A percentile compares a stretch with the other conserved stretches of the same genome.
These are phyloP conservation scores for Lignosus rhinocerotis DNA, from an alignment of 1,284 basidiomycete genomes.

Conservation along the genomic window DNA sequence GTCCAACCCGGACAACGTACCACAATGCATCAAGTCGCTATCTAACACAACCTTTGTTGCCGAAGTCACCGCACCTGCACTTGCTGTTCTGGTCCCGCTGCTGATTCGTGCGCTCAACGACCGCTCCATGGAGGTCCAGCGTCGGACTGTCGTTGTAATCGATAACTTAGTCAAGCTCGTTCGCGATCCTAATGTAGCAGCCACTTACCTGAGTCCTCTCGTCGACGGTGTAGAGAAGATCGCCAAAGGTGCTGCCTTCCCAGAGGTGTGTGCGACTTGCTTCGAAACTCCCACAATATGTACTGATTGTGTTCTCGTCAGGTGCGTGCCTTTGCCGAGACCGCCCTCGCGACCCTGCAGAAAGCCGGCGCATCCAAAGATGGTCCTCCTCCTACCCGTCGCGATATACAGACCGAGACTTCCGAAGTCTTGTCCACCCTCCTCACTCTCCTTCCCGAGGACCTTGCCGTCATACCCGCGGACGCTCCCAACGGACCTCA, in stretches of 20 bases:
- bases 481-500: conserved; percentile 48
- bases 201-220: conserved; percentile 85
- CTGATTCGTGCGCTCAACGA: conserved; percentile 93
- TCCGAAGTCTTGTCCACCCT: conserved; percentile 57
- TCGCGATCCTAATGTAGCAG: conserved; percentile 88
- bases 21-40: conserved; percentile 94
- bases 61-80: conserved; percentile 94
- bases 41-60: conserved; percentile 96
- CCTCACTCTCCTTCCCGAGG: conserved; percentile 59
- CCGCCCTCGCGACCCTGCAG: conserved; percentile 74
- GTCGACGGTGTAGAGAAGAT: conserved; percentile 93
- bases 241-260: conserved; percentile 91
- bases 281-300: conserved; percentile 2
- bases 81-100: conserved; percentile 95
- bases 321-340: conserved; percentile 89
- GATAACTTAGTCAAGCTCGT: conserved; percentile 99
- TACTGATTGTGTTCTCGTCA: conserved; percentile 30
- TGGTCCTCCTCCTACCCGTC: conserved; percentile 61
- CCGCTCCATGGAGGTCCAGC: conserved; percentile 93
- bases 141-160: conserved; percentile 87
- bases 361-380: conserved; percentile 80
- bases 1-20: conserved; percentile 86
- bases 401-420: conserved; percentile 68
- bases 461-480: conserved; percentile 44
- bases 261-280: conserved; percentile 63